Evolutionary conservation across 1,284 basidiomycete genomes (phyloP).

Genomic region (Pulchroboletus neoregius): DNA sequence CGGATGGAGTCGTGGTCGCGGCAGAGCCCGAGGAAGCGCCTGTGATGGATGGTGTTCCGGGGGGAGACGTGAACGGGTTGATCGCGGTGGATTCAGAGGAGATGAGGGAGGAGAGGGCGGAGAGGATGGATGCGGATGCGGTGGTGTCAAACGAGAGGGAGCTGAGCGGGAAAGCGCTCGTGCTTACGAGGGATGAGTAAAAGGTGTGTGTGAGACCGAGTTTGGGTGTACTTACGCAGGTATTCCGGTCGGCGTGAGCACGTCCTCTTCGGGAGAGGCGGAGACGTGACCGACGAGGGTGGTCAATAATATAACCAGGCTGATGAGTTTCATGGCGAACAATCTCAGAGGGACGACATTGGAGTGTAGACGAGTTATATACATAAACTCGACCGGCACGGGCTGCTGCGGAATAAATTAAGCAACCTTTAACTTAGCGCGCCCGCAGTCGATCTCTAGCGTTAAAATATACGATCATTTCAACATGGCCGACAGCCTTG

Average conservation of each 20-base stretch:
- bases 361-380: neutral
- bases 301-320: constrained; percentile 3
- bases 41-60: no score
- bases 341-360: neutral
- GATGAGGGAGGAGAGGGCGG: constrained; percentile 26
- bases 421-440: no score
- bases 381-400: neutral
- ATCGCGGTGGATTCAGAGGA: constrained; percentile 27
- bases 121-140: constrained; percentile 17
- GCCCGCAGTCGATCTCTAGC: no score
- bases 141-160: constrained; percentile 26
- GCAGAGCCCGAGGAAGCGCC: no score
- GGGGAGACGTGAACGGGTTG: constrained; percentile 12
- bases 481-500: constrained; percentile 8
- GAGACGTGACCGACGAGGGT: constrained; percentile 10
- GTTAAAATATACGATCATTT: no score
- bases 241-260: constrained; percentile 16
- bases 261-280: constrained; percentile 3
- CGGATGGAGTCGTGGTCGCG: neutral
- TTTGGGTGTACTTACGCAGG: constrained; percentile 19
- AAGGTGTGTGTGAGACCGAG: neutral
- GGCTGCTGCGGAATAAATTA: neutral
- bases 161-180: constrained; percentile 20
- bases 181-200: constrained; percentile 6
- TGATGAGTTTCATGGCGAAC: constrained; percentile 10